phyloP scores from a whole-genome alignment of 1,284 basidiomycete species.

The Fomitiporia mediterranea region DNA sequence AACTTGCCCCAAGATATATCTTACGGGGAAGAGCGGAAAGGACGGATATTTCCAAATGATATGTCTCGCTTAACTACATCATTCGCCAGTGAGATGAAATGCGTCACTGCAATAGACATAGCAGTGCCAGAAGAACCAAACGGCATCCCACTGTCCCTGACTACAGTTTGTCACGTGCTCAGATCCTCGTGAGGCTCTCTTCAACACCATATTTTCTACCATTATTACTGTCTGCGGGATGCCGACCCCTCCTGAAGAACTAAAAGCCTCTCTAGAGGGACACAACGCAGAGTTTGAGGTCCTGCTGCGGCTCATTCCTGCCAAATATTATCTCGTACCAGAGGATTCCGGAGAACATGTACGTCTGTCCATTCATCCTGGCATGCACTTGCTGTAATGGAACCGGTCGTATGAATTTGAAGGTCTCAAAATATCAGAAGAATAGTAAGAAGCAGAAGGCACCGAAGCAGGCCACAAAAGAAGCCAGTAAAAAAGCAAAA shows the following conservation, averaged over 20 bases:
- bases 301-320: constrained; percentile 78
- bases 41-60: no score
- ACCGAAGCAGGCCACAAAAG: constrained; percentile 79
- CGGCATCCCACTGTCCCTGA: no score
- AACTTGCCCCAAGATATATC: no score
- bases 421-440: constrained; percentile 78
- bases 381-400: constrained; percentile 30
- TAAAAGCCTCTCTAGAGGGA: constrained; percentile 67
- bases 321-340: constrained; percentile 78
- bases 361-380: constrained; percentile 20
- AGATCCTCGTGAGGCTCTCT: no score
- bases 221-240: constrained; percentile 35
- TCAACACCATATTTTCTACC: neutral
- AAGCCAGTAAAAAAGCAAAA: constrained; percentile 81
- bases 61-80: no score
- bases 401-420: constrained; percentile 24
- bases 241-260: constrained; percentile 45
- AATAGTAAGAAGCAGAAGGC: constrained; percentile 84
- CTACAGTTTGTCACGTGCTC: no score
- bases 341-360: constrained; percentile 69
- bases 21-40: no score
- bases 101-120: no score
- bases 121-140: no score
- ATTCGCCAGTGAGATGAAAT: no score
- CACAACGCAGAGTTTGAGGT: constrained; percentile 84